Percentiles rank a stretch among this genome's conserved stretches.
Evolutionary conservation across 345 rosid genomes (phyloP).

Genomic region (Kandelia obovata): DNA sequence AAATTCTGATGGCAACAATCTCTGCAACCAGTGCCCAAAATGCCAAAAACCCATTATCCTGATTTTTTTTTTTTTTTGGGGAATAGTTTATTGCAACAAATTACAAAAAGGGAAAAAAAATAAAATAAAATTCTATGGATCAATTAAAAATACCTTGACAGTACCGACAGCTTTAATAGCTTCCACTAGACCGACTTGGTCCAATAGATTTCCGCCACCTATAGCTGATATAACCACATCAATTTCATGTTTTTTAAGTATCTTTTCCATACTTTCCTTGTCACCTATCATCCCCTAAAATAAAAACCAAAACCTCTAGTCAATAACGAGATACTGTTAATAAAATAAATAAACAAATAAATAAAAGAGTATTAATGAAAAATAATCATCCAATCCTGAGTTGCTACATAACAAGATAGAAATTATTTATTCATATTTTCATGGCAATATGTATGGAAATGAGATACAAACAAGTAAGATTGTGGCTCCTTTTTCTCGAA

Average conservation of each 20-base stretch:
- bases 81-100: too few relatives aligned
- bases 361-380: not conserved
- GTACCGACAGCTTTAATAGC: constrained; percentile 58
- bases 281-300: constrained; percentile 43
- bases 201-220: constrained; percentile 35
- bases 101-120: too few relatives aligned
- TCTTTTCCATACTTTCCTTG: constrained; percentile 41
- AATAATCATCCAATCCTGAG: too few relatives aligned
- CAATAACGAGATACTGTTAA: not conserved
- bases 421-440: too few relatives aligned
- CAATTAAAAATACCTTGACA: constrained; percentile 38
- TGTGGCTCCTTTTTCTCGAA: constrained; percentile 50
- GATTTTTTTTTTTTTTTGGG: too few relatives aligned
- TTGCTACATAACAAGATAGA: too few relatives aligned
- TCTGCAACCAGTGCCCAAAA: constrained; percentile 26
- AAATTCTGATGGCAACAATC: constrained; percentile 69
- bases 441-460: too few relatives aligned
- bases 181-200: constrained; percentile 42
- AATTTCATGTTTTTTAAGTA: constrained; percentile 45
- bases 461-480: constrained; percentile 28
- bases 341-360: not conserved
- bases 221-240: constrained; percentile 58
- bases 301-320: too few relatives aligned
- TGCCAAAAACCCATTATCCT: too few relatives aligned
- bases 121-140: too few relatives aligned